Evolutionary conservation across 164 flowering plant species (phyloP).

Genomic region (Magnolia officinalis): DNA sequence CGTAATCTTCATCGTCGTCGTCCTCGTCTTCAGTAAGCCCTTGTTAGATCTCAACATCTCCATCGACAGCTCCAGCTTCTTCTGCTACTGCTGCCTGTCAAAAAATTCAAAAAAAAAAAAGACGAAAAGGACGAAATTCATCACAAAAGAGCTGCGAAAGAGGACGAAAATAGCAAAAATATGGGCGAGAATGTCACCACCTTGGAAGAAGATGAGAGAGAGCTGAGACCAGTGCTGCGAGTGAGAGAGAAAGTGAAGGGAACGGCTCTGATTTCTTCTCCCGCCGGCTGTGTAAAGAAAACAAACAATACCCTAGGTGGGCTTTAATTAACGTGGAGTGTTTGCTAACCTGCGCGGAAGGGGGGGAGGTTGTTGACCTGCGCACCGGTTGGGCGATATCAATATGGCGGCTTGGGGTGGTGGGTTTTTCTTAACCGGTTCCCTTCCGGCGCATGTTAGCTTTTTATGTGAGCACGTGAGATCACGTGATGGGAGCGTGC

Average conservation of each 20-base stretch:
- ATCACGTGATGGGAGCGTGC: not conserved
- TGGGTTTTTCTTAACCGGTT: too few species aligned
- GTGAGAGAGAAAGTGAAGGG: constrained; percentile 42
- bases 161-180: not conserved
- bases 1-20: constrained; percentile 61
- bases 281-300: constrained; percentile 35
- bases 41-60: constrained; percentile 64
- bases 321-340: too few species aligned
- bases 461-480: not conserved
- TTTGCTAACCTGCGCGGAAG: constrained; percentile 1
- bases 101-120: not conserved
- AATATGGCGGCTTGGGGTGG: not conserved
- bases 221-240: constrained; percentile 26
- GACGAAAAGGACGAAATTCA: not conserved
- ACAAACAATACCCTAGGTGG: not conserved
- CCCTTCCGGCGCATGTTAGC: too few species aligned
- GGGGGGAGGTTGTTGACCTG: not conserved
- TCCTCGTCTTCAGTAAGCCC: constrained; percentile 51
- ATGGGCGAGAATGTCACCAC: constrained; percentile 31
- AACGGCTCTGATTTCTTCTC: constrained; percentile 12
- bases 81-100: constrained; percentile 3
- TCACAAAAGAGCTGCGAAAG: not conserved
- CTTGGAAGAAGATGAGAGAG: constrained; percentile 50
- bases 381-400: not conserved
- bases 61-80: constrained; percentile 32